Evolutionary conservation across 495 filamentous ascomycete species (phyloP), one percentile per base, ranked within the genome.

Genomic region (Oidiodendron maius): DNA sequence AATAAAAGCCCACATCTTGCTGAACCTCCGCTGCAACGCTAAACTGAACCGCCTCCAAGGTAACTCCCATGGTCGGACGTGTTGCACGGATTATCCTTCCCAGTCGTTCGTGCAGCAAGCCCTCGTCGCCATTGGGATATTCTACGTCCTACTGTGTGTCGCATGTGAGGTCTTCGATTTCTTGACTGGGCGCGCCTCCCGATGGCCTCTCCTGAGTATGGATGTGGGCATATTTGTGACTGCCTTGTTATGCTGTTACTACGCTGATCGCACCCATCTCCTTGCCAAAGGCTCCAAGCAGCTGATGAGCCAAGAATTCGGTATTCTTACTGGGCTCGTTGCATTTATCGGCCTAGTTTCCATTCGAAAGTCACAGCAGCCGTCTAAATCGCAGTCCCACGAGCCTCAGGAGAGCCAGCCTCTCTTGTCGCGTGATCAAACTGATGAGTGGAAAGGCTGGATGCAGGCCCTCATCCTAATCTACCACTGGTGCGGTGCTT

Each of bases 391-490:
- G 4, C 37, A 39, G 12, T 26, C 40, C 24, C 24, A 45, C 50
- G 8, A 18, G 15, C 32, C 52, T 17, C 10, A 40, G 30, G 40
- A 17, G 10, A 58, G 60, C 17, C 55, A 63, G 18, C 46, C 53
- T 15, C 78, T 75, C 46, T 64, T 83, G 13, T 67, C 69, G 5
- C 63, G 76, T 51, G 61, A 72, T 15, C 79, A 82, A 51, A 77
- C 74, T 3, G 69, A 82, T 52, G 81, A 84, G 57, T 80, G 75
- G 71, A 83, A 83, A 64, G 81, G 81, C 13, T 74, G 77, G 70
- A 77, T 83, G 77, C 80, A 82, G 49, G 62, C 72, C 40, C 51
- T 75, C 18, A 70, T 84, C 16, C 63, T 83, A 20, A 64, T 78
- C 23, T 82, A 80, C 55, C 71, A 80, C 50, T 83, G 75, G 50